Evolutionary conservation across 1,139 yeast species (phyloP).

Genomic region (Kodamaea plutei): DNA sequence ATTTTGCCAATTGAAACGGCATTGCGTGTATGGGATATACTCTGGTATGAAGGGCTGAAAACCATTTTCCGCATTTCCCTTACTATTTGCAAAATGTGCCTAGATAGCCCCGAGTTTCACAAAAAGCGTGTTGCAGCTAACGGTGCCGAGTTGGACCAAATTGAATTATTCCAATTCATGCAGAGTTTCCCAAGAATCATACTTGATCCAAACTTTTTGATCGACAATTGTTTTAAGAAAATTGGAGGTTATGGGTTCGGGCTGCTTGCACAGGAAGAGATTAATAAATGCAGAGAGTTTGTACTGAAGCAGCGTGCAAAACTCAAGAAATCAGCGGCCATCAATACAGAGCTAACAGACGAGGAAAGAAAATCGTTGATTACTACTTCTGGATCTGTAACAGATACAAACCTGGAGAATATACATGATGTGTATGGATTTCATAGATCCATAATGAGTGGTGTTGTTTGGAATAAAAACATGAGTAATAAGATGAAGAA

Average conservation of each 20-base stretch:
- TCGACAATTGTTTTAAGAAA: constrained; percentile 73
- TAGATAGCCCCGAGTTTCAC: constrained; percentile 50
- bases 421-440: constrained; percentile 49
- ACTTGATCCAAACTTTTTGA: constrained; percentile 63
- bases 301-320: constrained; percentile 59
- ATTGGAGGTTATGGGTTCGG: constrained; percentile 67
- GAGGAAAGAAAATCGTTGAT: constrained; percentile 38
- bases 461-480: constrained; percentile 54
- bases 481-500: constrained; percentile 49
- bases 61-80: constrained; percentile 79
- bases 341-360: constrained; percentile 36
- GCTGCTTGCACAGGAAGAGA: constrained; percentile 75
- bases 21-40: constrained; percentile 87
- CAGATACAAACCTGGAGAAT: constrained; percentile 17
- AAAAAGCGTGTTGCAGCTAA: constrained; percentile 12
- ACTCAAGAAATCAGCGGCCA: constrained; percentile 33
- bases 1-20: constrained; percentile 83
- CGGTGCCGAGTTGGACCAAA: constrained; percentile 53
- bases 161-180: constrained; percentile 81
- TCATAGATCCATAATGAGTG: constrained; percentile 50
- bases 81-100: constrained; percentile 76
- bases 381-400: constrained; percentile 12
- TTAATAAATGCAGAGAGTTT: constrained; percentile 69
- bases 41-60: constrained; percentile 89
- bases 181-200: constrained; percentile 77